A percentile compares a stretch with the other conserved stretches of the same genome.
phyloP scores from a whole-genome alignment of 306 rosid genomes.

The Vicia villosa region DNA sequence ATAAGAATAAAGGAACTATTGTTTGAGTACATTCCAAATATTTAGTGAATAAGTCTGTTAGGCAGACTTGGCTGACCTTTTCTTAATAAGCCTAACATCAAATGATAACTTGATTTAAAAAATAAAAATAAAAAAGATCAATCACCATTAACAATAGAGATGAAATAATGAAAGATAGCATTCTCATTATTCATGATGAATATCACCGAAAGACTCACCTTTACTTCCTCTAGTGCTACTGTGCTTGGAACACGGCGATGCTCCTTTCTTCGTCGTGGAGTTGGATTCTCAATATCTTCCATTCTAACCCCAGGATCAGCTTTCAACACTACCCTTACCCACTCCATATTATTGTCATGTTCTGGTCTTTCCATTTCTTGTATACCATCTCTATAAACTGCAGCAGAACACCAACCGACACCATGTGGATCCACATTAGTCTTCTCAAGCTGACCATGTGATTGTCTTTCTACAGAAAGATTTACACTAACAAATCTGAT shows the following conservation, averaged over 20 bases:
- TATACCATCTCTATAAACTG: constrained; percentile 38
- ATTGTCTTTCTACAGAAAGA: constrained; percentile 61
- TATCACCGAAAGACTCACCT: constrained; percentile 54
- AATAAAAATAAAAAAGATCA: neutral
- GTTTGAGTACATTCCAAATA: constrained; percentile 18
- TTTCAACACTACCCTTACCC: constrained; percentile 79
- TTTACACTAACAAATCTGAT: constrained; percentile 62
- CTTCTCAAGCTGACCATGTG: constrained; percentile 42
- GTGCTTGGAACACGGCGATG: constrained; percentile 97
- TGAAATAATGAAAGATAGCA: constrained; percentile 13
- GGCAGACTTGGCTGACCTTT: constrained; percentile 22
- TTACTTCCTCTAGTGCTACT: constrained; percentile 91
- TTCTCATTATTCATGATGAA: constrained; percentile 27
- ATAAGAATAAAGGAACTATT: constrained; percentile 13
- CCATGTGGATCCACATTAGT: constrained; percentile 40
- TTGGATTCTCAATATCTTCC: constrained; percentile 81
- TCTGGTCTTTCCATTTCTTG: constrained; percentile 45
- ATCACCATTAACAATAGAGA: constrained; percentile 12
- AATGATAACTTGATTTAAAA: constrained; percentile 3
- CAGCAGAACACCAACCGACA: constrained; percentile 29
- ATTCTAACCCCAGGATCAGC: constrained; percentile 77
- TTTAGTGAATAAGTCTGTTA: constrained; percentile 7
- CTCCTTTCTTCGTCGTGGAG: constrained; percentile 78
- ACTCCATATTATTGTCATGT: constrained; percentile 53
- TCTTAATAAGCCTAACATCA: constrained; percentile 24